phyloP scores from a whole-genome alignment of 1,284 basidiomycete genomes.

The Austropuccinia psidii region DNA sequence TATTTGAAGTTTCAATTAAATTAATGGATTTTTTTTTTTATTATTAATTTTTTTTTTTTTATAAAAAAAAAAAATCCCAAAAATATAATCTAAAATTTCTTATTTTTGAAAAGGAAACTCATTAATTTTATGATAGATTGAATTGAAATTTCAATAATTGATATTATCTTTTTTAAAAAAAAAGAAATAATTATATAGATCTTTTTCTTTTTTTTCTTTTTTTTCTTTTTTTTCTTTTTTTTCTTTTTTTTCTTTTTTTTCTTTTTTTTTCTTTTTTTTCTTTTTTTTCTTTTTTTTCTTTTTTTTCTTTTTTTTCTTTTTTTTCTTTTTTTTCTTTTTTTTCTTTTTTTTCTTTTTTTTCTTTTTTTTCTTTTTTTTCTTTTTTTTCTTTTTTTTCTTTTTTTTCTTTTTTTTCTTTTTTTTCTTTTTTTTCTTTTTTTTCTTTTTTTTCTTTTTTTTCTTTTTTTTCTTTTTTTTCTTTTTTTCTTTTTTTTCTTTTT shows the following conservation, averaged over 20 bases:
- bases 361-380: neutral
- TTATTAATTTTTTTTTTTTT: no score
- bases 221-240: neutral
- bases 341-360: neutral
- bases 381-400: constrained; percentile 7
- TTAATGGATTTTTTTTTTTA: no score
- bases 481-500: neutral
- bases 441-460: constrained; percentile 15
- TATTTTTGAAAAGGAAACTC: no score
- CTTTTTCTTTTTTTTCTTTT: neutral
- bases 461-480: constrained; percentile 8
- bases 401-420: neutral
- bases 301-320: constrained; percentile 9
- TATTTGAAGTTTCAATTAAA: no score
- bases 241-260: neutral
- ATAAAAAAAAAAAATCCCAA: no score
- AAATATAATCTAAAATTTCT: no score
- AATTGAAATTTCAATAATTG: no score
- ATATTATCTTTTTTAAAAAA: neutral
- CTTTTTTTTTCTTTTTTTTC: constrained; percentile 17
- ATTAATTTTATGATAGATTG: no score
- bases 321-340: neutral
- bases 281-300: neutral
- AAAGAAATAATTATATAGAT: neutral
- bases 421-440: constrained; percentile 10